Evolutionary conservation across 352 stramenopile genomes (phyloP).

Genomic region (Peronospora tabacina): DNA sequence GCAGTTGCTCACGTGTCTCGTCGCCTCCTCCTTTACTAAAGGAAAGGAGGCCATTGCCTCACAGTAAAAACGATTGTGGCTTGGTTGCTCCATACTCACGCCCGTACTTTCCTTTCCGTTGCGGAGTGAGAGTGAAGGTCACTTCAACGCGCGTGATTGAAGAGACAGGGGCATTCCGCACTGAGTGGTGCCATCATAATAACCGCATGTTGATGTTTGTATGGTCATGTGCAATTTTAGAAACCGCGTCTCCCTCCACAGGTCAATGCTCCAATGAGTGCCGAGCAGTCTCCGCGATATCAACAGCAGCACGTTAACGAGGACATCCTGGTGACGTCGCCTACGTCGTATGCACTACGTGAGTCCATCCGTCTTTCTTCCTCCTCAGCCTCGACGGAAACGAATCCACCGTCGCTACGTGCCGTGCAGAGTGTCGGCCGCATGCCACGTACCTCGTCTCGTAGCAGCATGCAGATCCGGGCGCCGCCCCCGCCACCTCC

Average conservation of each 20-base stretch:
- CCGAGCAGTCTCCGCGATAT: slow-evolving; percentile 28
- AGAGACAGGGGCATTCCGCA: slow-evolving; percentile 15
- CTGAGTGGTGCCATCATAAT: slow-evolving; percentile 2
- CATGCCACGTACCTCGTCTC: slow-evolving; percentile 29
- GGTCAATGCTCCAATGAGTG: slow-evolving; percentile 41
- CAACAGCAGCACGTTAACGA: slow-evolving; percentile 39
- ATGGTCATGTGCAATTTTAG: slow-evolving; percentile 14
- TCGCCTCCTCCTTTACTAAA: background rate
- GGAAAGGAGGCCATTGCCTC: background rate
- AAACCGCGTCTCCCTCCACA: slow-evolving; percentile 13
- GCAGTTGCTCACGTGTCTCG: too few species aligned
- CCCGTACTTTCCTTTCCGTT: slow-evolving; percentile 4
- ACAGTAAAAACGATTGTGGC: slow-evolving; percentile 4
- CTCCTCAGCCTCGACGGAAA: slow-evolving; percentile 43
- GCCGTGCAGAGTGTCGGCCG: slow-evolving; percentile 20
- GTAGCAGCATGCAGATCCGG: slow-evolving; percentile 52
- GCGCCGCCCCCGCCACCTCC: slow-evolving; percentile 57
- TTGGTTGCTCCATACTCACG: background rate
- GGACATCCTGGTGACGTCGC: slow-evolving; percentile 77
- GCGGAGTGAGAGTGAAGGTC: slow-evolving; percentile 22
- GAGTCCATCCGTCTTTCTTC: slow-evolving; percentile 74
- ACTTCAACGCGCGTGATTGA: slow-evolving; percentile 7
- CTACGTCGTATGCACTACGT: slow-evolving; percentile 66
- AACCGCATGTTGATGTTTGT: slow-evolving; percentile 19
- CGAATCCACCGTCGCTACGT: slow-evolving; percentile 24